Evolutionary conservation across 31 red algal species (phyloP), one percentile per base, ranked within the genome.

Genomic region (Asparagopsis taxiformis): DNA sequence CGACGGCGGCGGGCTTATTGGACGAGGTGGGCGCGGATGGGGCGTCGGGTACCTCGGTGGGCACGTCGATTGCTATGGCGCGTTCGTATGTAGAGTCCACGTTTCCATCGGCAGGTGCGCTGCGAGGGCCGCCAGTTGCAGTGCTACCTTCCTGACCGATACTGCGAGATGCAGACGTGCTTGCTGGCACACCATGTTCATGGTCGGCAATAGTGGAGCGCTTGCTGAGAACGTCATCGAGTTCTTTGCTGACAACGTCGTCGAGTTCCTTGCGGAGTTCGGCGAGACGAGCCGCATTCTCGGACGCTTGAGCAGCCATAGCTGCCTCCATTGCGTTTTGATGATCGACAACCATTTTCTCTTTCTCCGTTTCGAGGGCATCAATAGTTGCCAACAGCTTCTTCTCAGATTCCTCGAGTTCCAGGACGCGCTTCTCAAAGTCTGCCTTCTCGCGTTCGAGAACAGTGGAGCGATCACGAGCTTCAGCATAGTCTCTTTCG

Each of bases 231-330:
- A 16, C 29, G 69, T 11, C 58, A 53, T 8, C 30, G 11, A 6
- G 46, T 53, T 15, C 43, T 21, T 24, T 73, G 69, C 36, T 53
- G 69, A 73, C 69, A 21, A 73, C 69, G 11, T 56, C 69, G 43
- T 73, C 69, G 17, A 73, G 34, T 51, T 73, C 69, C 54, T 73
- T 73, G 13, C 52, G 48, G 15, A 73, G 69, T 2, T 50, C 69
- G 0, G 69, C 69, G 52, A 43, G 33, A 20, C 54, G 51, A 24
- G 58, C 30, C 19, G 51, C 69, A 58, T 41, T 57, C 38, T 73
- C 52, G 2, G 46, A 37, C 26, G 55, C 52, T 20, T 73, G 55
- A 50, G 55, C 58, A 30, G 52, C 32, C 52, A 73, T 73, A 32
- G 51, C 52, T n/a, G 55, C 69, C 0, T 39, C 52, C 51, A 73